phyloP scores from a whole-genome alignment of 1,139 yeast species.

The Spencermartinsiella ligniputridi region DNA sequence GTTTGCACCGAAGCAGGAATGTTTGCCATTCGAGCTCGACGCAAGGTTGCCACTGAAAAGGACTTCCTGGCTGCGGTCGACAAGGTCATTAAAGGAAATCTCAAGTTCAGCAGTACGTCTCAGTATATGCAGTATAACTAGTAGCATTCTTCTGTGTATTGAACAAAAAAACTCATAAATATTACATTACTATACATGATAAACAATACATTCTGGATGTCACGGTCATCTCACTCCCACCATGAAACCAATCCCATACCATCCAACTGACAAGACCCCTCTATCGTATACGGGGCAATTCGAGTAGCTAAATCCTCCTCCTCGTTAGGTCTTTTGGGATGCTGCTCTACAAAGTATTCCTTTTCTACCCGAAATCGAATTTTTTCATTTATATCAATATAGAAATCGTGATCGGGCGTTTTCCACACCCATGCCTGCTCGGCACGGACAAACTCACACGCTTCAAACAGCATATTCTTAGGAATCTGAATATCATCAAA shows the following conservation, averaged over 20 bases:
- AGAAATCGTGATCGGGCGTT: slow-evolving; percentile 61
- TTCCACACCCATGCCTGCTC: slow-evolving; percentile 97
- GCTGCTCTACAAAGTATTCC: slow-evolving; percentile 76
- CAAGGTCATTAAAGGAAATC: slow-evolving; percentile 95
- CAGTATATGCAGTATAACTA: slow-evolving; percentile 97
- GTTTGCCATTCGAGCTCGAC: slow-evolving; percentile 97
- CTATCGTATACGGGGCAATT: slow-evolving; percentile 70
- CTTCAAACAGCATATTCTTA: slow-evolving; percentile 71
- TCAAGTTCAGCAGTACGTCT: slow-evolving; percentile 94
- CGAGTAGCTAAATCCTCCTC: slow-evolving; percentile 33
- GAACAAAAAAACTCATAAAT: neutral
- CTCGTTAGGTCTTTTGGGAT: slow-evolving; percentile 56
- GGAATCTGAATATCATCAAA: slow-evolving; percentile 93
- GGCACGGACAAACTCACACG: slow-evolving; percentile 51
- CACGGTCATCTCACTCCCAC: slow-evolving; percentile 96
- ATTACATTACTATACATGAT: neutral
- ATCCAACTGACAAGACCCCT: slow-evolving; percentile 91
- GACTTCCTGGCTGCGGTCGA: slow-evolving; percentile 97
- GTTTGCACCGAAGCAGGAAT: slow-evolving; percentile 98
- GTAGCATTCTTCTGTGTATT: too few species aligned
- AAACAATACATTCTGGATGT: too few species aligned
- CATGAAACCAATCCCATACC: slow-evolving; percentile 96
- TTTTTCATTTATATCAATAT: slow-evolving; percentile 83
- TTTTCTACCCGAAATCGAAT: slow-evolving; percentile 87
- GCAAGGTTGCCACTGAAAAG: slow-evolving; percentile 97